Conservation (phyloP, 2,329 filamentous ascomycete genomes). For the Nigrospora oryzae region DNA sequence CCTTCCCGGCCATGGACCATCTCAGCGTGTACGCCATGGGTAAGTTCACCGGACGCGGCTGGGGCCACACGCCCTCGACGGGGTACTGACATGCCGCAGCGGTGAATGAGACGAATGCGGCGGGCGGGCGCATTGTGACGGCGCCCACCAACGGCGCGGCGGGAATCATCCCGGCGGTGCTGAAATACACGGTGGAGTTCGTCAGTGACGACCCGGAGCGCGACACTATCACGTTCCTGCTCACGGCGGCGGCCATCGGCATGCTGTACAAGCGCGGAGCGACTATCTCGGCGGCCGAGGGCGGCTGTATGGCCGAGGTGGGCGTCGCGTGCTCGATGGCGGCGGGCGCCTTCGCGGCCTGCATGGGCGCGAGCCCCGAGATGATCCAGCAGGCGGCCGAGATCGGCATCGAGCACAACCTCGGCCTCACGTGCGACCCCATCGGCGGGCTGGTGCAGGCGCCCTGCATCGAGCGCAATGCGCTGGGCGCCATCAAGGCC, state of each 20-base stretch:
- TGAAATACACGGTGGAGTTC: conserved; percentile 41
- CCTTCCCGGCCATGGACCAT: conserved; percentile 42
- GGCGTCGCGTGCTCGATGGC: conserved; percentile 44
- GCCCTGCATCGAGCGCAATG: conserved; percentile 42
- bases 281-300: conserved; percentile 41
- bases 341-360: conserved; percentile 39
- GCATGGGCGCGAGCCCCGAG: conserved; percentile 41
- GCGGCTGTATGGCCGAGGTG: conserved; percentile 45
- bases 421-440: conserved; percentile 40
- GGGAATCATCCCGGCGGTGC: conserved; percentile 40
- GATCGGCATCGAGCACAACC: conserved; percentile 44
- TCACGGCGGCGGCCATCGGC: conserved; percentile 39
- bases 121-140: conserved; percentile 40
- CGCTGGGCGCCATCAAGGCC: conserved; percentile 40
- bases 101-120: conserved; percentile 44
- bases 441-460: conserved; percentile 42
- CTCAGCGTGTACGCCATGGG: conserved; percentile 38
- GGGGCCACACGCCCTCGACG: no score
- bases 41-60: background rate
- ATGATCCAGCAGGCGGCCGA: conserved; percentile 42
- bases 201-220: conserved; percentile 40
- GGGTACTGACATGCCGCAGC: conserved; percentile 13
- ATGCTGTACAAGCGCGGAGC: conserved; percentile 46
- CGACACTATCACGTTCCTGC: conserved; percentile 37
- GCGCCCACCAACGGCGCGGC: conserved; percentile 42